Percentiles rank a stretch among this genome's conserved stretches.
phyloP scores from a whole-genome alignment of 306 rosid species.

The Vachellia pachyceras region DNA sequence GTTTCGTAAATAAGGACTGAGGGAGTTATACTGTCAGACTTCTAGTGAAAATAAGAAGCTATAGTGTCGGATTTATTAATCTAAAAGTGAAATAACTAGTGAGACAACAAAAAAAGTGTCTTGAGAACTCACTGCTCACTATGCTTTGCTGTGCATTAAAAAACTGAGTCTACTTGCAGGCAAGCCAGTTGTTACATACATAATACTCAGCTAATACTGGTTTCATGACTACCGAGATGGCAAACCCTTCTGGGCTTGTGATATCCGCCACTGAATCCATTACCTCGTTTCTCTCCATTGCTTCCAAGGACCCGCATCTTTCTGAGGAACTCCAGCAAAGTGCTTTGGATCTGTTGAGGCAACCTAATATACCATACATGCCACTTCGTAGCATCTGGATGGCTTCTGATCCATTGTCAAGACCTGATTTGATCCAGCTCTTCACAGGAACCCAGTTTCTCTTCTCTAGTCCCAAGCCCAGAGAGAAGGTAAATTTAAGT shows the following conservation, averaged over 20 bases:
- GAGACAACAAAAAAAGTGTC: neutral
- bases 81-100: neutral
- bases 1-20: neutral
- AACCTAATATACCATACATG: constrained; percentile 56
- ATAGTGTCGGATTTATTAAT: neutral
- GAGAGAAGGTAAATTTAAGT: constrained; percentile 66
- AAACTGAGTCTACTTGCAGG: neutral
- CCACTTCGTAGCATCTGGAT: constrained; percentile 66
- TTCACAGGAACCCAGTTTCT: constrained; percentile 58
- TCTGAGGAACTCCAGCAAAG: constrained; percentile 61
- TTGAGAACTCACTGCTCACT: neutral
- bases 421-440: constrained; percentile 60
- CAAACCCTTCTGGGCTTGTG: constrained; percentile 48
- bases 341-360: constrained; percentile 57
- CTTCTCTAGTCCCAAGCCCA: constrained; percentile 77
- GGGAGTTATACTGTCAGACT: neutral
- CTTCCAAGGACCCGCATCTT: constrained; percentile 56
- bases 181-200: neutral
- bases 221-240: constrained; percentile 22
- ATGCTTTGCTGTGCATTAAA: neutral
- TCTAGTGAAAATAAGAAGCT: neutral
- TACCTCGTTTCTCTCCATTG: constrained; percentile 55
- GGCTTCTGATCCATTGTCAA: constrained; percentile 46
- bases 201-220: neutral
- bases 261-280: constrained; percentile 26